Evolutionary conservation across 208 protist genomes (phyloP), one percentile per base, ranked within the genome.

Genomic region (Acanthamoeba culbertsoni): DNA sequence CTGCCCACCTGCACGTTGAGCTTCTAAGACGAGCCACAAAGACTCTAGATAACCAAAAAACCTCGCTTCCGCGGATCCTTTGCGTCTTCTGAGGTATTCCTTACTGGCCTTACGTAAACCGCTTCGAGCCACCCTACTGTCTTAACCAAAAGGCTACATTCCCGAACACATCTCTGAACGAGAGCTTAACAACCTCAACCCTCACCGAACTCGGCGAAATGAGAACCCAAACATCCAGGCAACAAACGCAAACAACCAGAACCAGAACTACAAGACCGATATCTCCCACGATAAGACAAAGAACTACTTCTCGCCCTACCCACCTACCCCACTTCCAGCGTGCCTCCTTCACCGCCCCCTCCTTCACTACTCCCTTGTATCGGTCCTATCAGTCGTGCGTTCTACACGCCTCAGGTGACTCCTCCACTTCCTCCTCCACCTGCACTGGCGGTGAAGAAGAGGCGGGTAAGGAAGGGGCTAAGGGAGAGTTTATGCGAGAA

Each of bases 301-400:
- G 26, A 42, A 18, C 68, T 48, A 42, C 23, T 48, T 48, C 68
- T 48, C 37, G 37, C 3, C 20, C 68, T 28, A 18, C 35, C 68
- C 68, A 77, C 26, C 68, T 77, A 23, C 68, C 68, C 16, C 68
- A 77, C 68, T 77, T 77, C 68, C 68, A 77, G 42, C 68, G 68
- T n/a, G 28, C 59, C 7, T 37, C 68, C 42, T 42, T 40, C 42
- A 18, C 68, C 14, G 46, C 68, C 68, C 6, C 35, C 37, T 42
- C 31, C 26, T 48, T 48, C 42, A 46, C 35, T 16, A 48, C 68
- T n/a, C 68, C 68, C 68, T 40, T 77, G 68, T 77, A 42, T 40
- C 37, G 68, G 42, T 77, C 68, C 68, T 77, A 35, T 37, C 3
- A 10, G 68, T 46, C 68, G 68, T 46, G 68, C 35, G 68, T 77